Conservation (phyloP, 1,284 basidiomycete genomes). For the Fomitopsis pinicola region DNA sequence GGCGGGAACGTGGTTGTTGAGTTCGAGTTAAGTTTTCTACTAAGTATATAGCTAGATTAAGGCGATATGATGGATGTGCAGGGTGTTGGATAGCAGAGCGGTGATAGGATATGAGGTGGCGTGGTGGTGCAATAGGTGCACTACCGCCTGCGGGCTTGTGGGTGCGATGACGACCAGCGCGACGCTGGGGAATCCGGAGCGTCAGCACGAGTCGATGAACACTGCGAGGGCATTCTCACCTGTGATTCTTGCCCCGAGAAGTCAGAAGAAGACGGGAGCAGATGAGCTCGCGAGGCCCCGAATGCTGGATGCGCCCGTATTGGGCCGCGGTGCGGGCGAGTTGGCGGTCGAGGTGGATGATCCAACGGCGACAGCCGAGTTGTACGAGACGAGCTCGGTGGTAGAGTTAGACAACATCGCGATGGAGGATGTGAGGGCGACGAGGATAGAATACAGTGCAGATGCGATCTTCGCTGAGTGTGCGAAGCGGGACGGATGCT, state of each 20-base stretch:
- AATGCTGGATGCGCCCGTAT: slow-evolving; percentile 15
- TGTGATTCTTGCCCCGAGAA: neutral
- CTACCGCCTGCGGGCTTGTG: neutral
- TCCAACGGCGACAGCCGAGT: slow-evolving; percentile 3
- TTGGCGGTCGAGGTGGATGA: slow-evolving; percentile 8
- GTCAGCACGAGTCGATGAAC: neutral
- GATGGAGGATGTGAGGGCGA: neutral
- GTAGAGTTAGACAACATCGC: neutral
- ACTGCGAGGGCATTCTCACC: neutral
- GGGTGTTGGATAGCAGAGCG: too few species aligned
- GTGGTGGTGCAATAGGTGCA: neutral
- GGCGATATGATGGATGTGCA: too few species aligned
- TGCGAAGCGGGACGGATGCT: neutral
- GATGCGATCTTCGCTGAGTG: neutral
- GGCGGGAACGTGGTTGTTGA: too few species aligned
- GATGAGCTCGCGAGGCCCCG: slow-evolving; percentile 22
- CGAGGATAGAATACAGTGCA: neutral
- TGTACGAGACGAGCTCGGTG: neutral
- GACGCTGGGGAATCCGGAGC: neutral
- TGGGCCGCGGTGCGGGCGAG: slow-evolving; percentile 6
- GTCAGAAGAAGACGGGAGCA: slow-evolving; percentile 27
- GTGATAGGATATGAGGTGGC: neutral
- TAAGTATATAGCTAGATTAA: too few species aligned
- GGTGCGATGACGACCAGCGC: neutral
- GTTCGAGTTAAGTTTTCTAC: too few species aligned